Percentiles rank a stretch among this genome's conserved stretches.
Evolutionary conservation across 495 filamentous ascomycete genomes (phyloP).

Genomic region (Penicillium odoratum): DNA sequence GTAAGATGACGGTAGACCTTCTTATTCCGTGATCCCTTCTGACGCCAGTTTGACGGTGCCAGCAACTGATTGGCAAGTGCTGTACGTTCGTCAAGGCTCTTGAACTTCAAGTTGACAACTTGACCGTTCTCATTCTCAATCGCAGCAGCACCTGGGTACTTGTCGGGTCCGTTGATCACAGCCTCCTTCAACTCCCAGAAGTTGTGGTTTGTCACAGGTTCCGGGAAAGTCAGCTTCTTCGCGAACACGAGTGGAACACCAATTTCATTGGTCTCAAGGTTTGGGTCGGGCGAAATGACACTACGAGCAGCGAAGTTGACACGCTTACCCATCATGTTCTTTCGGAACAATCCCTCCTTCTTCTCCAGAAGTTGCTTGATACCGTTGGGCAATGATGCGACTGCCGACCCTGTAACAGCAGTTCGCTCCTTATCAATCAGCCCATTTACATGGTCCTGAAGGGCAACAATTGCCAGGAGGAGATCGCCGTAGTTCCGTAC

Average conservation of each 20-base stretch:
- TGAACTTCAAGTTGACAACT: slow-evolving; percentile 81
- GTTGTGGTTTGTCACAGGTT: slow-evolving; percentile 96
- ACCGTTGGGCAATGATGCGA: slow-evolving; percentile 50
- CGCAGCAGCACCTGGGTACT: slow-evolving; percentile 90
- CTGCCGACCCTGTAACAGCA: slow-evolving; percentile 69
- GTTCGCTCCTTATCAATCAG: slow-evolving; percentile 86
- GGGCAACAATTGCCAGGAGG: slow-evolving; percentile 68
- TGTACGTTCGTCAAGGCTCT: slow-evolving; percentile 79
- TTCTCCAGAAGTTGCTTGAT: slow-evolving; percentile 98
- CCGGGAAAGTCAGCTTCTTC: slow-evolving; percentile 92
- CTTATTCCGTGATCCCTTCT: slow-evolving; percentile 82
- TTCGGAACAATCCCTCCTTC: slow-evolving; percentile 97
- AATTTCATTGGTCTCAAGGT: slow-evolving; percentile 98
- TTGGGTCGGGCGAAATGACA: slow-evolving; percentile 98
- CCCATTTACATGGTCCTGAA: slow-evolving; percentile 89
- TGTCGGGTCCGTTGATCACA: slow-evolving; percentile 91
- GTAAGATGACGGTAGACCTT: slow-evolving; percentile 95
- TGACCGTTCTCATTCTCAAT: slow-evolving; percentile 96
- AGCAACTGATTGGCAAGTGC: slow-evolving; percentile 89
- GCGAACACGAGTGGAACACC: slow-evolving; percentile 97
- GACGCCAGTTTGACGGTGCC: slow-evolving; percentile 75
- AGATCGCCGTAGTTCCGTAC: slow-evolving; percentile 59
- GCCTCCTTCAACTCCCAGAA: slow-evolving; percentile 92
- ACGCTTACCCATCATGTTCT: slow-evolving; percentile 99
- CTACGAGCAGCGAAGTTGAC: slow-evolving; percentile 97